Evolutionary conservation across 208 protist genomes (phyloP), one percentile per base, ranked within the genome.

Genomic region (Trypanosoma melophagium): DNA sequence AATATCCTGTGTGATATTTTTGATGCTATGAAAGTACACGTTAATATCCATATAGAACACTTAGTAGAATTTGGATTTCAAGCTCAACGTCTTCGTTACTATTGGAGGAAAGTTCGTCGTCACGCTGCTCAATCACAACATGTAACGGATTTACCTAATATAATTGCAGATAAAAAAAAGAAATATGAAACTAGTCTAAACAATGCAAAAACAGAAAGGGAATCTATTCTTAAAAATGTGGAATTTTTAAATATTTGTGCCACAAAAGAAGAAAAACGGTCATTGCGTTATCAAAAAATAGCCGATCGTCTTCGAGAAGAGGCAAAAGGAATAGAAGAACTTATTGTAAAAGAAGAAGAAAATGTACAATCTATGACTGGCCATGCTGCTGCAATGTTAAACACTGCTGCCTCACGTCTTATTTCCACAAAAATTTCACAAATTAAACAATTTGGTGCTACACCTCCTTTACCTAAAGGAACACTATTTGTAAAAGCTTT

Each of bases 401-500:
- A 52, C 14, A 68, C 64, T 56, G 63, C 80, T n/a, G 55, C 69
- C 3, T 53, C 56, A 12, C 77, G 66, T 22, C 45, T 93, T 54
- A 53, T 60, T 31, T 72, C 76, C 31, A 52, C 74, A 19, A 93
- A 83, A 67, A 24, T 51, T 8, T 51, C 63, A 10, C 49, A 84
- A 47, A 65, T 87, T 57, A 66, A 79, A 60, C 52, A 71, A 31
- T 74, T 90, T 59, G 63, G 42, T 50, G 72, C 69, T 10, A 71
- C 79, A 38, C 75, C 71, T 16, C 62, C 68, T 10, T 66, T 80
- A 25, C 61, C 83, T 9, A 88, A 87, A 56, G 83, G 80, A 4
- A 19, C 58, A 0, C 60, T 86, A 22, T 76, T 93, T 53, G 66
- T 89, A 35, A 76, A 77, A 17, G 69, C 74, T 19, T 58, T 89